Evolutionary conservation across 306 rosid species (phyloP), one percentile per base, ranked within the genome.

Genomic region (Canavalia ensiformis): DNA sequence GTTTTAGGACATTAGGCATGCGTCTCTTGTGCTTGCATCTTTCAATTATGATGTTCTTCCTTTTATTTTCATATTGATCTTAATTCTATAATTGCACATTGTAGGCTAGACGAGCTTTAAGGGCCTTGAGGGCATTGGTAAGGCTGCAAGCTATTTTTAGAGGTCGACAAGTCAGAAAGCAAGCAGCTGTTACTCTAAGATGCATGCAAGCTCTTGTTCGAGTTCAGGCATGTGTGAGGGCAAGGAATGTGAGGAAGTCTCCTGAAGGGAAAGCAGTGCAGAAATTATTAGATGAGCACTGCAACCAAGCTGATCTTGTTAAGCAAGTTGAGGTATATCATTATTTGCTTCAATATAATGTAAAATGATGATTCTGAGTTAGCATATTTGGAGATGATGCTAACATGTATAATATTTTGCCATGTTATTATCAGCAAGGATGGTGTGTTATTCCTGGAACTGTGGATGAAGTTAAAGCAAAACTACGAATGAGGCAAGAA

Each of bases 121-220:
- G 88, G 85, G 98, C 98, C 59, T 71, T 95, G 86, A 90, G 85
- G 82, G 95, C 98, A 81, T 84, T 95, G 83, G 99, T 95, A 56
- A 89, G 96, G 81, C 71, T 95, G 78, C 99, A 93, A 86, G 97
- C 99, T 28, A 89, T 91, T 86, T 95, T 95, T 74, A 85, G 99
- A 0, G 94, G 98, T 6, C 50, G 96, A 44, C 89, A 77, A 73
- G 98, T 93, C 8, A 82, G 99, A 60, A 93, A 90, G 87, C 98
- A 93, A 87, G 98, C 99, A 10, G 97, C 90, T 0, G 96, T 95
- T 30, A 95, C 98, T 50, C 88, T 95, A 34, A 89, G 88, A 87
- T 95, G 99, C 73, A 95, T 93, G 99, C 98, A 95, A 87, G 98
- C 99, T 45, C 96, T 95, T 42, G 96, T 93, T 76, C 83, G 94